Conservation (phyloP, 306 rosid genomes). For the cucumber (Cucumis sativus) region Cucumber_9930_V3 NC_026661.2:3762501-3763000, state of each 20-base stretch:
- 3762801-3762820: not conserved
- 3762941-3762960: slow-evolving; percentile 49
- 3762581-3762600: not conserved
- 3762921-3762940: slow-evolving; percentile 55
- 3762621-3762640: not conserved
- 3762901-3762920: slow-evolving; percentile 57
- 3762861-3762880: slow-evolving; percentile 33
- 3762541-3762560: too few relatives aligned
- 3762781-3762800: not conserved
- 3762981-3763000: not conserved
- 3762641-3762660: not conserved
- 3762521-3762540: too few relatives aligned
- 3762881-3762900: slow-evolving; percentile 70
- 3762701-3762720: too few relatives aligned
- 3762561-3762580: not conserved
- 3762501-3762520: too few relatives aligned
- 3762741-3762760: not conserved
- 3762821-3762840: slow-evolving; percentile 8
- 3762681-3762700: not conserved
- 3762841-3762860: slow-evolving; percentile 39
- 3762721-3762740: not conserved
- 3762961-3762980: not conserved
- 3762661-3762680: not conserved
- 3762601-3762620: not conserved
- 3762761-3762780: too few relatives aligned